Evolutionary conservation across 2,329 filamentous ascomycete genomes (phyloP).

Genomic region (Fusarium lateritium): DNA sequence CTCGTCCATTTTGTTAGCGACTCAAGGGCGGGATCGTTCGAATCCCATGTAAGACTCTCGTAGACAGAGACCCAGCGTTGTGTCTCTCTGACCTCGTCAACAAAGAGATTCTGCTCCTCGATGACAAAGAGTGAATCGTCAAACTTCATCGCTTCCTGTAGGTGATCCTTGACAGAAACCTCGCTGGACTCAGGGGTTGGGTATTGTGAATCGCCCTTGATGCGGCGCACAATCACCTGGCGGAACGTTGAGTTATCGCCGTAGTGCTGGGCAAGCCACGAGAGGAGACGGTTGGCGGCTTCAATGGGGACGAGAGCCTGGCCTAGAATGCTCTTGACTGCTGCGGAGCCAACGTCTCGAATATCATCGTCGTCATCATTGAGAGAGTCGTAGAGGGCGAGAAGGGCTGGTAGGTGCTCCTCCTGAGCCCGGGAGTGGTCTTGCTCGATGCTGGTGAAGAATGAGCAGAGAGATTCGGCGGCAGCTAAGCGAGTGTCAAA

Average conservation of each 20-base stretch:
- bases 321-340: slow-evolving; percentile 63
- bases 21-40: slow-evolving; percentile 42
- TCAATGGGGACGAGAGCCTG: slow-evolving; percentile 63
- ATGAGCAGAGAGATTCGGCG: slow-evolving; percentile 67
- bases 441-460: slow-evolving; percentile 55
- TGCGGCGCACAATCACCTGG: slow-evolving; percentile 58
- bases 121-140: slow-evolving; percentile 84
- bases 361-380: slow-evolving; percentile 96
- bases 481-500: slow-evolving; percentile 77
- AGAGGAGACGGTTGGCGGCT: slow-evolving; percentile 62
- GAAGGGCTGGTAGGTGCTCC: slow-evolving; percentile 68
- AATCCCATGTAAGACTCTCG: slow-evolving; percentile 41
- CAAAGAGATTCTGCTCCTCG: slow-evolving; percentile 95
- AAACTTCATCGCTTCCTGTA: slow-evolving; percentile 63
- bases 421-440: slow-evolving; percentile 45
- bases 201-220: slow-evolving; percentile 52
- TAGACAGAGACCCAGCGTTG: slow-evolving; percentile 75
- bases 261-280: slow-evolving; percentile 59
- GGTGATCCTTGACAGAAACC: slow-evolving; percentile 55
- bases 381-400: slow-evolving; percentile 81
- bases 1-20: slow-evolving; percentile 63
- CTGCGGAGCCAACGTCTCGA: slow-evolving; percentile 73
- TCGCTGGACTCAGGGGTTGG: slow-evolving; percentile 22
- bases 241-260: slow-evolving; percentile 56
- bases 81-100: slow-evolving; percentile 84